A percentile compares a stretch with the other conserved stretches of the same genome.
phyloP scores from a whole-genome alignment of 2,329 filamentous ascomycete genomes.

The Capronia coronata region DNA sequence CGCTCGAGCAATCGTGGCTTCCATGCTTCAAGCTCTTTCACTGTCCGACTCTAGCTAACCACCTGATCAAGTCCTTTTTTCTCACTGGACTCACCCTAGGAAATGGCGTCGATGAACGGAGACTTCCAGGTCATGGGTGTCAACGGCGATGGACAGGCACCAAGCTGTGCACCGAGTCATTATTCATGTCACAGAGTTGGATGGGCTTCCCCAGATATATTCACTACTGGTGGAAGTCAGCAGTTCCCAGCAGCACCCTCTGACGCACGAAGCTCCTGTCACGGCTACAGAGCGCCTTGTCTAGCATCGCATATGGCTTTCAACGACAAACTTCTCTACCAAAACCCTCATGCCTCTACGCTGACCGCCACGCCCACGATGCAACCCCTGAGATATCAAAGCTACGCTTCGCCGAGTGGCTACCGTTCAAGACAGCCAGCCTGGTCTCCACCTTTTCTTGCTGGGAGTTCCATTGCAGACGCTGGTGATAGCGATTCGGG shows the following conservation, averaged over 20 bases:
- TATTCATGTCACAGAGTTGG: slow-evolving; percentile 5
- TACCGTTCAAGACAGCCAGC: neutral
- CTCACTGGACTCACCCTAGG: slow-evolving; percentile 3
- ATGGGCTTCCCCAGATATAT: slow-evolving; percentile 2
- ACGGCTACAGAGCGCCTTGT: slow-evolving; percentile 3
- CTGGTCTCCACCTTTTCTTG: neutral
- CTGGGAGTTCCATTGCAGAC: neutral
- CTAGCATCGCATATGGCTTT: neutral
- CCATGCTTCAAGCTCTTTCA: slow-evolving; percentile 8
- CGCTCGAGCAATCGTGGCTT: slow-evolving; percentile 9
- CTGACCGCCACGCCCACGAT: slow-evolving; percentile 1
- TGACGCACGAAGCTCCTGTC: slow-evolving; percentile 18
- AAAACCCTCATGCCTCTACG: slow-evolving; percentile 2
- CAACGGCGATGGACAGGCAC: neutral
- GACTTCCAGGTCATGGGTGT: slow-evolving; percentile 5
- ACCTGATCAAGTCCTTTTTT: neutral
- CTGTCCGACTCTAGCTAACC: neutral
- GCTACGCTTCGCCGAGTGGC: neutral
- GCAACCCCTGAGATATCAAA: neutral
- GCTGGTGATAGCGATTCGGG: neutral
- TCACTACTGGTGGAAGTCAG: slow-evolving; percentile 14
- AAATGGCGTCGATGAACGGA: slow-evolving; percentile 7
- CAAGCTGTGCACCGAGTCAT: slow-evolving; percentile 10
- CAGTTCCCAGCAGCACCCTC: slow-evolving; percentile 8
- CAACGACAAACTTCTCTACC: neutral